These are phyloP conservation scores for Globisporangium lucens DNA, from an alignment of 352 stramenopile genomes.

Conservation along the genomic window DNA sequence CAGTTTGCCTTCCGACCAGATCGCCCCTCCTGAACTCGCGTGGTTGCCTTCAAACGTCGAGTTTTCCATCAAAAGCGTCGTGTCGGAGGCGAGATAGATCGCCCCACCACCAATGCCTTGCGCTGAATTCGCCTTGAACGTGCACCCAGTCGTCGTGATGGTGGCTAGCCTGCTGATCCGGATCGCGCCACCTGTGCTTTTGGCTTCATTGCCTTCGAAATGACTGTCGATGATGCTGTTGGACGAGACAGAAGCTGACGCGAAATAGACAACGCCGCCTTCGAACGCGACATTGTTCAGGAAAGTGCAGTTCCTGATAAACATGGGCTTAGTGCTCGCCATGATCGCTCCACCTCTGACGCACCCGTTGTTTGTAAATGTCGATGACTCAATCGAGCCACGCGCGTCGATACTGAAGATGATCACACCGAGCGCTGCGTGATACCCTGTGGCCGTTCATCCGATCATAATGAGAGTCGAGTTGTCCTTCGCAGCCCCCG, in stretches of 20 bases:
- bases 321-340: slow-evolving; percentile 4
- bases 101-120: slow-evolving; percentile 2
- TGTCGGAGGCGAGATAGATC: slow-evolving; percentile 2
- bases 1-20: slow-evolving; percentile 7
- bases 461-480: slow-evolving; percentile 1
- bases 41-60: slow-evolving; percentile 8
- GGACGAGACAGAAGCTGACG: neutral
- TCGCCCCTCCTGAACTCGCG: neutral
- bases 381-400: slow-evolving; percentile 12
- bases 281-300: slow-evolving; percentile 17
- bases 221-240: slow-evolving; percentile 10
- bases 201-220: slow-evolving; percentile 17
- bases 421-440: slow-evolving; percentile 6
- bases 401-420: slow-evolving; percentile 14
- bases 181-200: slow-evolving; percentile 16
- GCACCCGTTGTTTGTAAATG: slow-evolving; percentile 15
- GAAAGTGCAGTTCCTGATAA: slow-evolving; percentile 15
- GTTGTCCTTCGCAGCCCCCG: slow-evolving; percentile 18
- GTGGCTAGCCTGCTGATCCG: neutral
- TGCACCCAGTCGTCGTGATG: slow-evolving; percentile 1
- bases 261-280: slow-evolving; percentile 14
- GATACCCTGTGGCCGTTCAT: slow-evolving; percentile 7
- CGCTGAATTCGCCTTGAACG: neutral
- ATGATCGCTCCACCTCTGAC: slow-evolving; percentile 13
- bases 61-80: neutral